Base-by-base conservation (phyloP, 1,284 basidiomycete genomes). In the Sporisorium exsertum region DNA sequence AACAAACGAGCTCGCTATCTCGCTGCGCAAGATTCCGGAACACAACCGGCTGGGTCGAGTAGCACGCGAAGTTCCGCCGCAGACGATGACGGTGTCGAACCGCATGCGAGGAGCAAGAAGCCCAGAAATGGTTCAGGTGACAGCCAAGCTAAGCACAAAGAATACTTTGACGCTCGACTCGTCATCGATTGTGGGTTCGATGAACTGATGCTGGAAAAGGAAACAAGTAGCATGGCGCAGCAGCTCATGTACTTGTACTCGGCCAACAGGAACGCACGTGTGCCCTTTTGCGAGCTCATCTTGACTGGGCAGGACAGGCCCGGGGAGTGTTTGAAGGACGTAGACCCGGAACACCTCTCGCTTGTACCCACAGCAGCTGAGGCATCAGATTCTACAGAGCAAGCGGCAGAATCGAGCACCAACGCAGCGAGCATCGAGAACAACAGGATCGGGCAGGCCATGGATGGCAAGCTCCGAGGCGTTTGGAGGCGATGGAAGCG, bases 111-210 rank as follows among this genome's bases (percentile, higher is more conserved):
- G 89, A 88, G 10, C 69, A 66, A 55, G 47, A 51, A 50, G 27
- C 57, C 15, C 32, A 68, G 26, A 45, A 9, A 43, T 32, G 51
- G 88, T 54, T 58, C 70, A 52, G 87, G 75, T 55, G 85, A 81
- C 46, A 81, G 85, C 51, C 87, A 86, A 62, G 84, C 81, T 62
- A 86, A 86, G 6, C 55, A 6, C 32, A 65, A 60, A 71, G 86
- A 77, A 62, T 88, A 84, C 27, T 95, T 94, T 82, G 59, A 64
- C 42, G 82, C 83, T 20, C 90, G 89, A 37, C 89, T 99, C 2
- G 90, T 97, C 22, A 87, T 99, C 29, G 97, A 99, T 87, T 88
- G 97, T 8, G 94, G 92, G 2, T 99, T 99, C 84, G 97, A 99
- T 85, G 91, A 94, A 52, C 89, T 92, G 86, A 99, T 99, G 97